A percentile compares a stretch with the other conserved stretches of the same genome.
Conservation (phyloP, 2,329 filamentous ascomycete species). For the Sordariomycetes sp. region DNA sequence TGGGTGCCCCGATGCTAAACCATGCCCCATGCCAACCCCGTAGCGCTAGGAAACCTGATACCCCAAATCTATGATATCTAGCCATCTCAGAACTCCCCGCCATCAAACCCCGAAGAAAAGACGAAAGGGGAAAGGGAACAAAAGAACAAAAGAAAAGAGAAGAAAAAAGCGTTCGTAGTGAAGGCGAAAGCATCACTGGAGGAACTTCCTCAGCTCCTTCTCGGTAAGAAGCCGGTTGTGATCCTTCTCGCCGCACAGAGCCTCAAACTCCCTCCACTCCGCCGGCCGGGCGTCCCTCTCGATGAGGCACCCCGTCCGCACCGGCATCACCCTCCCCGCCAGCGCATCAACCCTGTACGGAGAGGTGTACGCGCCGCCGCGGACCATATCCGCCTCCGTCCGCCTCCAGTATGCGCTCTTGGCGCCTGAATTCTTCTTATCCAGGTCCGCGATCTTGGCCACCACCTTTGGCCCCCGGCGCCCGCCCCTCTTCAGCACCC, state of each 20-base stretch:
- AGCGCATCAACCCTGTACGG: conserved; percentile 11
- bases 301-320: conserved; percentile 1
- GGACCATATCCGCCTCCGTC: conserved; percentile 51
- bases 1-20: neutral
- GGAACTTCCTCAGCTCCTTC: neutral
- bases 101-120: too few species aligned
- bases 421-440: conserved; percentile 58
- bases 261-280: neutral
- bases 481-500: conserved; percentile 25
- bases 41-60: too few species aligned
- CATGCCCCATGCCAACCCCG: neutral
- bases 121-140: neutral
- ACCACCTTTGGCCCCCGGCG: conserved; percentile 10
- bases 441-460: conserved; percentile 55
- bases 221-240: neutral
- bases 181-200: neutral
- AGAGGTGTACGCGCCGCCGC: conserved; percentile 58
- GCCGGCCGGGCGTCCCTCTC: neutral
- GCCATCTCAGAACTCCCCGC: too few species aligned
- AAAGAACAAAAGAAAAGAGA: neutral
- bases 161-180: too few species aligned
- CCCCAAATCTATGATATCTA: too few species aligned
- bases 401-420: conserved; percentile 61
- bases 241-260: neutral
- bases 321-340: neutral